Evolutionary conservation across 1,284 basidiomycete species (phyloP), one percentile per base, ranked within the genome.

Genomic region (Ganoderma lingzhi): DNA sequence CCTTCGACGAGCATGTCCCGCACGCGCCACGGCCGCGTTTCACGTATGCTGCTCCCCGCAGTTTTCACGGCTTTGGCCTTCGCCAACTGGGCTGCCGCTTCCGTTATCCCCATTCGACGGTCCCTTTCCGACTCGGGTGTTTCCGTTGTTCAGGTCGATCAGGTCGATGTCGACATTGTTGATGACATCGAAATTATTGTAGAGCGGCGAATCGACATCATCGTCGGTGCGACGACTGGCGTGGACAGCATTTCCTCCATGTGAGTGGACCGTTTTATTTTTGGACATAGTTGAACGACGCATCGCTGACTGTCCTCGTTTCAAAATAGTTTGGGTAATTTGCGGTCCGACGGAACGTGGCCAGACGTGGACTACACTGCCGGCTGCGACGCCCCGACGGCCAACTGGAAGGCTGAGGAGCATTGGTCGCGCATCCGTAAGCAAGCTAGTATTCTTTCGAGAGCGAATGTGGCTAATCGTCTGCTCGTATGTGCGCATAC

Each of bases 371-470:
- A 90, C 76, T 90, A 90, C 71, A 83, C 85, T 0, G 79, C 84
- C 10, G 90, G 89, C 4, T 91, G 90, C 73, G 75, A 76, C 55
- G 89, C 88, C 8, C 87, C 83, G 70, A 82, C 83, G 12, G 88
- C 89, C 5, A 90, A 88, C 74, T 91, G 90, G 90, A 89, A 90
- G 17, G 89, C 89, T 1, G 82, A 87, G 75, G 75, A 75, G 10
- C 90, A 92, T 76, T 91, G 89, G 89, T 73, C 75, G 28, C 84
- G 90, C 23, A 83, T 89, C 58, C 79, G 89, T 89, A 75, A 62
- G 83, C 81, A 32, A 8, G 32, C 53, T 32, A 53, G n/a, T 30
- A 41, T 5, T 58, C 2, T n/a, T 32, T 48, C 12, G n/a, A 3
- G 6, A 17, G 39, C 2, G 19, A 12, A 28, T 28, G 55, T 28